Conservation (phyloP, 148 eudicot species). For the Agrostemma githago region DNA sequence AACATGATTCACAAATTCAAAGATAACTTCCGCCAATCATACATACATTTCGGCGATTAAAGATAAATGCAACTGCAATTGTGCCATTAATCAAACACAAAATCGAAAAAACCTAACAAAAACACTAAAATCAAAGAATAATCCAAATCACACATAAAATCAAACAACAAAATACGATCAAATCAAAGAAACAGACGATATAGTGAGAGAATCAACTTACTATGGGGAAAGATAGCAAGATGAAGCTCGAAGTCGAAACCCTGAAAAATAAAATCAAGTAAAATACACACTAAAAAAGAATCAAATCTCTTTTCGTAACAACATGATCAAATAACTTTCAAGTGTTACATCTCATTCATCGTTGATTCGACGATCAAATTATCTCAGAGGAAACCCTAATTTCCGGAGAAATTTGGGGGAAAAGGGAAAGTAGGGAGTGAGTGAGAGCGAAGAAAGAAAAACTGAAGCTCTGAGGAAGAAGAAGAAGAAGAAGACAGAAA, state of each 20-base stretch:
- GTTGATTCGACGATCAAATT: background rate
- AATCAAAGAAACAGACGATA: background rate
- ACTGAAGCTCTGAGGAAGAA: background rate
- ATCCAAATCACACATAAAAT: background rate
- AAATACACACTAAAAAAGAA: background rate
- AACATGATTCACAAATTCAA: background rate
- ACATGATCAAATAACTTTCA: background rate
- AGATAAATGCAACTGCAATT: background rate
- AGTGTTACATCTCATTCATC: background rate
- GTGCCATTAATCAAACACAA: background rate
- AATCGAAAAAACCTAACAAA: background rate
- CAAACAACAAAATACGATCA: background rate
- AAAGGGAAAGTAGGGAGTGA: background rate
- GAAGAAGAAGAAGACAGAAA: background rate
- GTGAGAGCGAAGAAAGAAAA: slow-evolving; percentile 4
- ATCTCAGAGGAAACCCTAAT: slow-evolving; percentile 8
- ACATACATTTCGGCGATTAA: background rate
- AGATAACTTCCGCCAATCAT: background rate
- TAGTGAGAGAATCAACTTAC: slow-evolving; percentile 15
- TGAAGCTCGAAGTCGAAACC: slow-evolving; percentile 23
- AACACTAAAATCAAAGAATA: background rate
- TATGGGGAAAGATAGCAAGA: slow-evolving; percentile 18
- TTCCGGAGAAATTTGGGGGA: slow-evolving; percentile 1
- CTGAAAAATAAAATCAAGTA: background rate
- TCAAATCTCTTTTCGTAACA: background rate